phyloP scores from a whole-genome alignment of 2,329 filamentous ascomycete species.

The Thielaviopsis euricoi region DNA sequence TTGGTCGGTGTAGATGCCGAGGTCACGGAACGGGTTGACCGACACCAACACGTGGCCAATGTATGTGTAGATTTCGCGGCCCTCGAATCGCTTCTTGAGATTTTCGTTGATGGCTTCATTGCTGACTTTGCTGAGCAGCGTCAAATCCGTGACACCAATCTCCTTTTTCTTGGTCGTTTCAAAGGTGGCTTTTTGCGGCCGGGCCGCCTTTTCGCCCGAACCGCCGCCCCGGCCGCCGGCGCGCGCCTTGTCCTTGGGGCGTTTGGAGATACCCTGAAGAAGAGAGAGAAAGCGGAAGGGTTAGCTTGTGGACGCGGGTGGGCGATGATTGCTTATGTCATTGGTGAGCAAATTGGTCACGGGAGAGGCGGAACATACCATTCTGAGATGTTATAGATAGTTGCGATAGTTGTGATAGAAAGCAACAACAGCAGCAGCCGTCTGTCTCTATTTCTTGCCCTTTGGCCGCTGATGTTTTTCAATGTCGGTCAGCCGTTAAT shows the following conservation, averaged over 20 bases:
- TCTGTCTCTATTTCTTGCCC: background rate
- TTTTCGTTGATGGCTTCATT: slow-evolving; percentile 99
- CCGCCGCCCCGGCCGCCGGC: slow-evolving; percentile 17
- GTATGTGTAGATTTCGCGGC: slow-evolving; percentile 97
- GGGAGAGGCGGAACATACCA: background rate
- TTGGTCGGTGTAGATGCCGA: slow-evolving; percentile 93
- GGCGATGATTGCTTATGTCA: no score
- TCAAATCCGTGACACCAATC: slow-evolving; percentile 94
- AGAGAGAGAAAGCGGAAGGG: background rate
- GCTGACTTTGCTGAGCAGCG: slow-evolving; percentile 92
- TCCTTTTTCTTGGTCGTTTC: slow-evolving; percentile 98
- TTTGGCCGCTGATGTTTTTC: background rate
- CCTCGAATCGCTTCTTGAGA: slow-evolving; percentile 93
- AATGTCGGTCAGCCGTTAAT: background rate
- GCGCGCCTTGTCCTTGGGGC: slow-evolving; percentile 30
- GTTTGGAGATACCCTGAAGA: slow-evolving; percentile 30
- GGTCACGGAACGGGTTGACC: slow-evolving; percentile 92
- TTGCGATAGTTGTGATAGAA: background rate
- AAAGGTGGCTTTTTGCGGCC: slow-evolving; percentile 90
- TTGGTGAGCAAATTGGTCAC: background rate
- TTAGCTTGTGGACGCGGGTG: background rate
- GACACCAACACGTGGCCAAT: slow-evolving; percentile 99
- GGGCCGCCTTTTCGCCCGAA: slow-evolving; percentile 28
- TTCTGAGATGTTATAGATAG: background rate
- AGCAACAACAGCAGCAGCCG: background rate